Percentiles rank a stretch among this genome's conserved stretches.
Conservation (phyloP, 73 alveolate genomes). For the Halteria grandinella region DNA sequence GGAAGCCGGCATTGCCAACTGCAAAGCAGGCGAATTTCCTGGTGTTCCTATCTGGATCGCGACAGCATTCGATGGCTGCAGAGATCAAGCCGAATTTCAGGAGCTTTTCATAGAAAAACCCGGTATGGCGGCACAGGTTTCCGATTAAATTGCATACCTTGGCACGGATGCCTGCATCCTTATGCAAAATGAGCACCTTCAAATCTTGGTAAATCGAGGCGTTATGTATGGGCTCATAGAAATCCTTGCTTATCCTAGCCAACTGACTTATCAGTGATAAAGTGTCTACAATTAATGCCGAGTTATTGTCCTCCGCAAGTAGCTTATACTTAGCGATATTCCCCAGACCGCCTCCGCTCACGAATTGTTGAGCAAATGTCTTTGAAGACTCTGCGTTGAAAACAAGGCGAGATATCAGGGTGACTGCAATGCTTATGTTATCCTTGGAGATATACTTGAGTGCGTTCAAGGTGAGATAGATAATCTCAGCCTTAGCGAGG, state of each 20-base stretch:
- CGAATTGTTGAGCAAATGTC: conserved; percentile 84
- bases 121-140: conserved; percentile 97
- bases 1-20: conserved; percentile 99
- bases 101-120: conserved; percentile 93
- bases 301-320: conserved; percentile 65
- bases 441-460: conserved; percentile 78
- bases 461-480: conserved; percentile 68
- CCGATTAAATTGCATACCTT: conserved; percentile 98
- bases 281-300: conserved; percentile 85
- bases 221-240: conserved; percentile 89
- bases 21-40: conserved; percentile 99
- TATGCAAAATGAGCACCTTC: conserved; percentile 81
- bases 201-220: conserved; percentile 88
- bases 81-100: conserved; percentile 89
- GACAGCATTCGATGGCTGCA: conserved; percentile 95
- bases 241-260: conserved; percentile 92
- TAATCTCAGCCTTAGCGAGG: conserved; percentile 77
- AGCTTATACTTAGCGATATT: conserved; percentile 71
- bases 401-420: conserved; percentile 77
- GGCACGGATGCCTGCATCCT: conserved; percentile 93
- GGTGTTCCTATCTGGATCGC: conserved; percentile 95
- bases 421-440: conserved; percentile 73
- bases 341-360: conserved; percentile 83
- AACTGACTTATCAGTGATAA: conserved; percentile 85
- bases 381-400: conserved; percentile 82